phyloP scores from a whole-genome alignment of 1,284 basidiomycete species.

The Cutaneotrichosporon spelunceum region DNA sequence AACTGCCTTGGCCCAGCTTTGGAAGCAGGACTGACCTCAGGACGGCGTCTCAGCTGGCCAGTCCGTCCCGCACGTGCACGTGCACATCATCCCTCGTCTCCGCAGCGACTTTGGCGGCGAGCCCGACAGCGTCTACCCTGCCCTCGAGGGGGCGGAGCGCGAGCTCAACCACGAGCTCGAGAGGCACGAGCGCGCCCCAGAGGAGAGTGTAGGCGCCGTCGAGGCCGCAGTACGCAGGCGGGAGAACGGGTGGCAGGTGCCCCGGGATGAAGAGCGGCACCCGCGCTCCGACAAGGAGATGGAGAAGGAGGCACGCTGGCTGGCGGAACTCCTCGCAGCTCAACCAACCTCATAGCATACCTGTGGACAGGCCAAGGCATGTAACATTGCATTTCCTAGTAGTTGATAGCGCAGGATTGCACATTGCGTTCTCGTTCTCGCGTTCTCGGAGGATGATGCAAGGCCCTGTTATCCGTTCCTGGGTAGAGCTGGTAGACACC shows the following conservation, averaged over 20 bases:
- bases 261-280: conserved; percentile 64
- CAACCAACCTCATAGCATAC: neutral
- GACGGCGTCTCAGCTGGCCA: conserved; percentile 83
- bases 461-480: too few species aligned
- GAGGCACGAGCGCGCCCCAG: neutral
- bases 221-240: conserved; percentile 16
- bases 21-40: conserved; percentile 52
- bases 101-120: conserved; percentile 57
- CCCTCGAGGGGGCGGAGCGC: conserved; percentile 65
- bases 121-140: conserved; percentile 77
- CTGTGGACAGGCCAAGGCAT: neutral
- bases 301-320: conserved; percentile 69
- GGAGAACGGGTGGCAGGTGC: conserved; percentile 53
- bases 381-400: neutral
- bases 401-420: neutral
- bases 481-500: too few species aligned
- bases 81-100: conserved; percentile 79
- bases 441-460: too few species aligned
- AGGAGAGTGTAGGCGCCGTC: neutral
- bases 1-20: neutral
- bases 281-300: conserved; percentile 69
- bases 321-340: conserved; percentile 40
- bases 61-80: conserved; percentile 83
- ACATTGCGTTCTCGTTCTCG: too few species aligned
- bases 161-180: conserved; percentile 25